Evolutionary conservation across 176 grass and related monocot species (phyloP).

Genomic region (Cenchrus americanus): DNA sequence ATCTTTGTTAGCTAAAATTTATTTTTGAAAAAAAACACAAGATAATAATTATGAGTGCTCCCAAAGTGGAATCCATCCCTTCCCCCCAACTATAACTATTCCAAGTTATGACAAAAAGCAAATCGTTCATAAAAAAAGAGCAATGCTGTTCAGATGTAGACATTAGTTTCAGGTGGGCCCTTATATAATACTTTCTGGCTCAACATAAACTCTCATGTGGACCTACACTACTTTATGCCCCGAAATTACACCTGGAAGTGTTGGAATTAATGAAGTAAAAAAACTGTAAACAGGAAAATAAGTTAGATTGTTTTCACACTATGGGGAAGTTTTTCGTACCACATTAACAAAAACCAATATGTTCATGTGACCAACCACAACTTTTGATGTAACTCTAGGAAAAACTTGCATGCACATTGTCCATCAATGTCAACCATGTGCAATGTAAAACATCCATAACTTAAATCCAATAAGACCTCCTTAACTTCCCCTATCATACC

Average conservation of each 20-base stretch:
- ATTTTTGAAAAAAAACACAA: background rate
- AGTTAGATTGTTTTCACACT: background rate
- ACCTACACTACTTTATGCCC: background rate
- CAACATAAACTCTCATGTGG: background rate
- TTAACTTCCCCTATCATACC: background rate
- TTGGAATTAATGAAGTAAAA: background rate
- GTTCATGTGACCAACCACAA: background rate
- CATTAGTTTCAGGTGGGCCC: background rate
- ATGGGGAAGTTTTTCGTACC: background rate
- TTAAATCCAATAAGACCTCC: background rate
- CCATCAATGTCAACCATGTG: background rate
- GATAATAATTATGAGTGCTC: background rate
- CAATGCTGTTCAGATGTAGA: background rate
- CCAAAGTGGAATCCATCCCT: background rate
- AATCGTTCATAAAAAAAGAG: background rate
- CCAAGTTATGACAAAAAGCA: conserved; percentile 1
- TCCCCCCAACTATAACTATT: background rate
- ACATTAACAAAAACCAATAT: background rate
- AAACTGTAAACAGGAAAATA: background rate
- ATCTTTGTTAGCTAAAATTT: background rate
- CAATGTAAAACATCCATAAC: background rate
- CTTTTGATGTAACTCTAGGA: background rate
- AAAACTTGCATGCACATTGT: background rate
- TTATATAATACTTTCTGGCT: background rate
- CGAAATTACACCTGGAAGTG: background rate